A percentile compares a stretch with the other conserved stretches of the same genome.
Evolutionary conservation across 495 filamentous ascomycete species (phyloP).

Genomic region (Baudoinia panamericana): DNA sequence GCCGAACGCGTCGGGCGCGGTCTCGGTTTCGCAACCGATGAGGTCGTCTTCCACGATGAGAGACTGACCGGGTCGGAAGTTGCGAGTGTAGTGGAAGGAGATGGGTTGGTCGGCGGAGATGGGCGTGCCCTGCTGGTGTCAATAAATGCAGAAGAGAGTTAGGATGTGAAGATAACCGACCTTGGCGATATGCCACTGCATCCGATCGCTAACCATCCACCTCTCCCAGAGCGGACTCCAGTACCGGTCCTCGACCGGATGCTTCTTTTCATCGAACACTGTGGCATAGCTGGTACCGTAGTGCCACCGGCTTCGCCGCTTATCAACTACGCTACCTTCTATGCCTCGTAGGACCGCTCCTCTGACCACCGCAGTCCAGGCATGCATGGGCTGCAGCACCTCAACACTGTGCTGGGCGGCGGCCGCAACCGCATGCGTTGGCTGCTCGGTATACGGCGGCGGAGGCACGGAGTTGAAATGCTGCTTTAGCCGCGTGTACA

Average conservation of each 20-base stretch:
- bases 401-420: conserved; percentile 32
- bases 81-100: conserved; percentile 66
- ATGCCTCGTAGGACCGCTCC: conserved; percentile 54
- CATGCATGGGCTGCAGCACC: conserved; percentile 54
- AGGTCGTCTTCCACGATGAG: conserved; percentile 60
- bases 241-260: conserved; percentile 53
- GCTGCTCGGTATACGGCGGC: conserved; percentile 52
- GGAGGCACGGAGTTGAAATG: conserved; percentile 51
- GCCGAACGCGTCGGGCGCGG: conserved; percentile 38
- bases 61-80: conserved; percentile 55
- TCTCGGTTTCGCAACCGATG: conserved; percentile 53
- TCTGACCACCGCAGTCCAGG: conserved; percentile 64
- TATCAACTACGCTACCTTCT: conserved; percentile 59
- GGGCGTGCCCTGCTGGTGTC: conserved; percentile 43
- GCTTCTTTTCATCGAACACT: conserved; percentile 56
- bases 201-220: conserved; percentile 67
- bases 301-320: conserved; percentile 52
- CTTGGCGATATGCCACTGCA: conserved; percentile 71
- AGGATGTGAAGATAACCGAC: conserved; percentile 30
- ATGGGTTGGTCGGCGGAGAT: conserved; percentile 54
- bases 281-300: conserved; percentile 71
- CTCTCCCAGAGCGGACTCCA: conserved; percentile 66
- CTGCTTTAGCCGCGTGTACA: conserved; percentile 44
- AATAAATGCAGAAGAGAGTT: no score
- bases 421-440: conserved; percentile 40